Base-by-base conservation (phyloP, 225 moss, liverwort and hornwort genomes). In the Bryum argenteum region DNA sequence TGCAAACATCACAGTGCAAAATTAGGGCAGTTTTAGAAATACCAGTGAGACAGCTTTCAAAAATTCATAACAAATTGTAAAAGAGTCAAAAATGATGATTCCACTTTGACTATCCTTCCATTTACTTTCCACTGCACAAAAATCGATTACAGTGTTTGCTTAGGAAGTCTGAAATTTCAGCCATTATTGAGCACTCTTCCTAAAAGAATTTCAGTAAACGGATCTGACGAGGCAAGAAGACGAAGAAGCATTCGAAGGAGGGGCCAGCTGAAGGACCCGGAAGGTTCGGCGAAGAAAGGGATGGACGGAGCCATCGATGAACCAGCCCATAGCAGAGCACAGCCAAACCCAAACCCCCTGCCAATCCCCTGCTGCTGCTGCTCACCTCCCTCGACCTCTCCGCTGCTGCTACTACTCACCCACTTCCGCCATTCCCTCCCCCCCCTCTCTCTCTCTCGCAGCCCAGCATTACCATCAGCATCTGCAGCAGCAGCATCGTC, bases 301-400 rank as follows among this genome's bases (percentile, higher is more conserved):
- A 15, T 6, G 40, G 71, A 71, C 71, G 71, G 71, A 71, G 71
- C 61, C 50, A 61, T 62, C 71, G 38, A 71, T 61, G 71, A 39
- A 38, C 50, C 68, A 39, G 22, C 15, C 67, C 67, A 40, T 15
- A 13, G 13, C 2, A 44, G 45, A 26, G 22, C 8, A 24, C 28
- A 44, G 39, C 26, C 62, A 42, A 72, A 72, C 63, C 54, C 72
- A 62, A 54, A 72, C 53, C 72, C 72, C 72, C 63, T 18, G n/a
- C 64, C 64, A 64, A 55, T 73, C 72, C 53, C 63, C 63, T 33
- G 33, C 28, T 28, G 28, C 5, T 28, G 28, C 33, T 33, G 53
- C 44, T 19, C 26, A 21, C 11, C 33, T 33, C 45, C 0, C 18
- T 58, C 50, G 33, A 9, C 1, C 24, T 24, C 56, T 57, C 15